Conservation (phyloP, 768 basidiomycete genomes). For the Multifurca ochricompacta region DNA sequence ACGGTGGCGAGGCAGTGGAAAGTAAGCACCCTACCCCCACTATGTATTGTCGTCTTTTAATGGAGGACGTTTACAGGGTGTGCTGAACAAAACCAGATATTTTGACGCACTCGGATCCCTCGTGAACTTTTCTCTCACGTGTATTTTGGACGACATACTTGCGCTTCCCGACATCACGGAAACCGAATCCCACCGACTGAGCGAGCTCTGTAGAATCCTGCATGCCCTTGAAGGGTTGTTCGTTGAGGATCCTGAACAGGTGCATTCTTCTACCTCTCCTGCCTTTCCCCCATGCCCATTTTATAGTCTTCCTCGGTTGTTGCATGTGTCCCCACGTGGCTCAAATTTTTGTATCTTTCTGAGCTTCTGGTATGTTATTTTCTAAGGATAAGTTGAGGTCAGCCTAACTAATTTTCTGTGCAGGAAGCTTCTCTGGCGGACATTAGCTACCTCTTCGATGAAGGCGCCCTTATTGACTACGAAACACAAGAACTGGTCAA, state of each 20-base stretch:
- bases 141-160: conserved; percentile 66
- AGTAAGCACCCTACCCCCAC: conserved; percentile 37
- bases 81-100: conserved; percentile 66
- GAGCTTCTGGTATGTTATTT: conserved; percentile 71
- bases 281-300: conserved; percentile 1
- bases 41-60: background rate
- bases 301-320: conserved; percentile 65
- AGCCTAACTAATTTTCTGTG: conserved; percentile 7
- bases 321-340: conserved; percentile 85
- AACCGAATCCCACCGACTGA: conserved; percentile 73
- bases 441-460: conserved; percentile 85
- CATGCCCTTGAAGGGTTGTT: conserved; percentile 78
- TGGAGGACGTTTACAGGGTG: conserved; percentile 36
- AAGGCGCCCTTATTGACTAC: conserved; percentile 87
- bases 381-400: background rate
- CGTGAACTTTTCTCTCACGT: conserved; percentile 57
- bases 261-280: conserved; percentile 25
- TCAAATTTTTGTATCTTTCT: conserved; percentile 90
- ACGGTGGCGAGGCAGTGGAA: conserved; percentile 59
- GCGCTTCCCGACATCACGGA: conserved; percentile 81
- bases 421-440: conserved; percentile 91
- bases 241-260: conserved; percentile 54
- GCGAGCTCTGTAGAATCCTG: conserved; percentile 75
- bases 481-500: conserved; percentile 72
- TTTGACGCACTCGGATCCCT: conserved; percentile 64